Evolutionary conservation across 176 grass and related monocot species (phyloP).

Genomic region (Oryza brachyantha): DNA sequence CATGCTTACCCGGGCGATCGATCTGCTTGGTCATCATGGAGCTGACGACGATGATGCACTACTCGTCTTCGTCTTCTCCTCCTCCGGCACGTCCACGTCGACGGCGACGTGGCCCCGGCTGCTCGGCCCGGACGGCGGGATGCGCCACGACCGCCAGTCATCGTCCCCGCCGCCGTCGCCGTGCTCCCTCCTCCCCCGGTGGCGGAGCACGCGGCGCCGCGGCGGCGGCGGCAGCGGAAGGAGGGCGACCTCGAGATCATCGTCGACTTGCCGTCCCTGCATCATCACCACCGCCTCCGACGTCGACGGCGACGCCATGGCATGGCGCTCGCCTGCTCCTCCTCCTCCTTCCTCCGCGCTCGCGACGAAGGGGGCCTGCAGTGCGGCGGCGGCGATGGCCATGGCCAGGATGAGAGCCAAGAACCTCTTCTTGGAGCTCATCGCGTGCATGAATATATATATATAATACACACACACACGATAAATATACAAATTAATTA

Average conservation of each 20-base stretch:
- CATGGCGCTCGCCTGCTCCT: background rate
- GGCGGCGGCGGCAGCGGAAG: background rate
- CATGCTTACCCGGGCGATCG: too few relatives aligned
- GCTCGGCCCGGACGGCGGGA: conserved; percentile 33
- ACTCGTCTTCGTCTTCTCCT: background rate
- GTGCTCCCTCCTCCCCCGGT: background rate
- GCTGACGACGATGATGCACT: background rate
- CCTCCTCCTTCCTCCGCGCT: background rate
- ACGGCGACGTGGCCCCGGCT: conserved; percentile 16
- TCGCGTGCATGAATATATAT: background rate
- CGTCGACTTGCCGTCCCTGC: background rate
- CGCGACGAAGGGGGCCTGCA: background rate
- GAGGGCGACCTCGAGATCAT: background rate
- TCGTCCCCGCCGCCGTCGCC: background rate
- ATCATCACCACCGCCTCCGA: background rate
- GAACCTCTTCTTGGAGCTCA: background rate
- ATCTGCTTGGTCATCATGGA: conserved; percentile 16
- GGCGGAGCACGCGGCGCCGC: conserved; percentile 1
- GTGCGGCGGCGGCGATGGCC: background rate
- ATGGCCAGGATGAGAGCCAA: conserved; percentile 14
- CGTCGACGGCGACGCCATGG: background rate
- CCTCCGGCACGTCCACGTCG: background rate
- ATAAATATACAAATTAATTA: background rate
- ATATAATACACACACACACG: too few relatives aligned
- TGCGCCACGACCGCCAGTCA: background rate